Evolutionary conservation across 768 basidiomycete species (phyloP).

Genomic region (Tulasnella sp.): DNA sequence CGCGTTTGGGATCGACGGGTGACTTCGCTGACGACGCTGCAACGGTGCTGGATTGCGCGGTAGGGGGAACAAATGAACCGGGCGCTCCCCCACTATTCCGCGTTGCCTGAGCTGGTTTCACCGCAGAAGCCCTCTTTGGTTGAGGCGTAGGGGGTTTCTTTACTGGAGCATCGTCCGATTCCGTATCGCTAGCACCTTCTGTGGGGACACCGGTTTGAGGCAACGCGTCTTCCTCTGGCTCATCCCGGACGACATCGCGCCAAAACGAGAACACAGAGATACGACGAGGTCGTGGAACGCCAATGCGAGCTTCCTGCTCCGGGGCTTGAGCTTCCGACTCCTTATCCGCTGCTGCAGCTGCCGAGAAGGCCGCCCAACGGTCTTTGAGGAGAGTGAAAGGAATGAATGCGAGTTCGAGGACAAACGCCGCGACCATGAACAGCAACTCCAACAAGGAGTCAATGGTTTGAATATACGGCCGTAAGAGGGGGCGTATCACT

Average conservation of each 20-base stretch:
- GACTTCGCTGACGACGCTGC: background rate
- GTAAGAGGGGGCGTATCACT: slow-evolving; percentile 74
- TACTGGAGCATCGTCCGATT: background rate
- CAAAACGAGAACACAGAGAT: slow-evolving; percentile 30
- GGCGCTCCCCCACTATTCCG: background rate
- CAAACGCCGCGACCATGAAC: slow-evolving; percentile 30
- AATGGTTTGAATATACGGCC: slow-evolving; percentile 69
- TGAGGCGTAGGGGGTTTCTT: background rate
- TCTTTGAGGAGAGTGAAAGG: background rate
- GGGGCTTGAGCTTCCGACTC: background rate
- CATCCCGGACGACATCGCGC: background rate
- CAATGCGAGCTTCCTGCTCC: background rate
- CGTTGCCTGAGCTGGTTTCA: background rate
- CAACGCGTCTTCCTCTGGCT: background rate
- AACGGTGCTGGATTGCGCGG: too few relatives aligned
- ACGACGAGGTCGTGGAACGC: slow-evolving; percentile 14
- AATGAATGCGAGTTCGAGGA: background rate
- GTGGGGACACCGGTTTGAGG: background rate
- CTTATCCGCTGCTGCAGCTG: slow-evolving; percentile 7
- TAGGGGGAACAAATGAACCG: background rate
- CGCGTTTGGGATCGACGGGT: background rate
- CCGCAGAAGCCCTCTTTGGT: background rate
- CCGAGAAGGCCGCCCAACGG: slow-evolving; percentile 26
- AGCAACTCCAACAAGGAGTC: slow-evolving; percentile 64
- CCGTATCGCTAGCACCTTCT: background rate